phyloP scores from a whole-genome alignment of 768 basidiomycete species.

The Tulasnella sp. region DNA sequence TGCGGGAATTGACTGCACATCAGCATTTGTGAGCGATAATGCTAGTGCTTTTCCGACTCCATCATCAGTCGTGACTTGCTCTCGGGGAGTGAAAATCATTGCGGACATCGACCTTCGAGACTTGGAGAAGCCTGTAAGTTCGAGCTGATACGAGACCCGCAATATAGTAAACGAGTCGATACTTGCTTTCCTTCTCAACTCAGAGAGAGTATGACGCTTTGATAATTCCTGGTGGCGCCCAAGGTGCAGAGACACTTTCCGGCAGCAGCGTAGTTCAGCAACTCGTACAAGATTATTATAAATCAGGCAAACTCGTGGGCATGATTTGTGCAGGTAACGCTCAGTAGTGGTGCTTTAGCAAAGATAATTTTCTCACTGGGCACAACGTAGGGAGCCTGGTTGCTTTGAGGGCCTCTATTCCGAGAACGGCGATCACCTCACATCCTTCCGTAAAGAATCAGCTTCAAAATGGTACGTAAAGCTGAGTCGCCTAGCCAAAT shows the following conservation, averaged over 20 bases:
- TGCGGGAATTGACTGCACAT: constrained; percentile 51
- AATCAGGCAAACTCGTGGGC: constrained; percentile 46
- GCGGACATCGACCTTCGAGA: constrained; percentile 35
- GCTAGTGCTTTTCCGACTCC: constrained; percentile 25
- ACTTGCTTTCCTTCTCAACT: constrained; percentile 24
- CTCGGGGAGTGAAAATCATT: constrained; percentile 58
- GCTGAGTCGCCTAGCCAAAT: neutral
- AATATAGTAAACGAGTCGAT: neutral
- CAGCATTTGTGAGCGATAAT: constrained; percentile 40
- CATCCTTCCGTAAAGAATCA: constrained; percentile 56
- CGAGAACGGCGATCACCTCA: constrained; percentile 56
- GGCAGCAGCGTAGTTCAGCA: constrained; percentile 44
- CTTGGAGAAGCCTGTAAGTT: constrained; percentile 14
- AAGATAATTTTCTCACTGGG: neutral
- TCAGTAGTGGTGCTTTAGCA: constrained; percentile 16
- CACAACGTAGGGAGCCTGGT: constrained; percentile 45
- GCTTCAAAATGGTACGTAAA: constrained; percentile 39
- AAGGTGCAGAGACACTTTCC: constrained; percentile 64
- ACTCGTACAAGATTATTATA: constrained; percentile 45
- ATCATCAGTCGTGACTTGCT: constrained; percentile 42
- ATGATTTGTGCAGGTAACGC: constrained; percentile 72
- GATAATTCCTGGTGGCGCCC: constrained; percentile 65
- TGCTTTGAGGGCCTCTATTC: constrained; percentile 48
- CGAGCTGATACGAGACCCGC: neutral
- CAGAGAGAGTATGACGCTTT: constrained; percentile 57